Conservation (phyloP, 306 rosid genomes). For the Pterocarpus santalinus region DNA sequence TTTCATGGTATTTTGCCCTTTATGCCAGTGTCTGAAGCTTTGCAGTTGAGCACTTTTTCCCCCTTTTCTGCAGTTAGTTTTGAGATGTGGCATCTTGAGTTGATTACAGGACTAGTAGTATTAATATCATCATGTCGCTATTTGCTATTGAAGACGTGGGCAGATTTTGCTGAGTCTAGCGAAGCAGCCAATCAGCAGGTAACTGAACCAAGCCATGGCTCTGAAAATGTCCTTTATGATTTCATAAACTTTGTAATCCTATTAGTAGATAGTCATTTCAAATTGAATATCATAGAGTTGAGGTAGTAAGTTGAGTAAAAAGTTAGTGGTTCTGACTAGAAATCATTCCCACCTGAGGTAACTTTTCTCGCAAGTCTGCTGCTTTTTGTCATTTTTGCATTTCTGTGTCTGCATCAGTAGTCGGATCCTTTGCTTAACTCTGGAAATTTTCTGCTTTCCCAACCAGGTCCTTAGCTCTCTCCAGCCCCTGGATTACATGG, state of each 20-base stretch:
- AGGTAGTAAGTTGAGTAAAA: conserved; percentile 21
- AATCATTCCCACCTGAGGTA: neutral
- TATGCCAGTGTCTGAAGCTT: conserved; percentile 2
- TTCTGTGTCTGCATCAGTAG: conserved; percentile 1
- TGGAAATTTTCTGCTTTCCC: conserved; percentile 42
- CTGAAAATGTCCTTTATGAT: conserved; percentile 32
- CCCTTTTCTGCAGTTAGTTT: conserved; percentile 72
- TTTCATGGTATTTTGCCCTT: neutral
- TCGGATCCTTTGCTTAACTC: conserved; percentile 41
- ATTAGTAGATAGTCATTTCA: conserved; percentile 12
- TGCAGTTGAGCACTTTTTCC: conserved; percentile 20
- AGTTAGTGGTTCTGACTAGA: conserved; percentile 2
- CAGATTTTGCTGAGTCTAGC: conserved; percentile 90
- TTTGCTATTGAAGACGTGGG: conserved; percentile 79
- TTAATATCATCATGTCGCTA: conserved; percentile 77
- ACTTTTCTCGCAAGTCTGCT: conserved; percentile 32
- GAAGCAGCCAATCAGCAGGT: conserved; percentile 94
- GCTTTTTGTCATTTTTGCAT: conserved; percentile 36
- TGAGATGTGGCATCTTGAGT: conserved; percentile 94
- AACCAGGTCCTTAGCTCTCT: conserved; percentile 86
- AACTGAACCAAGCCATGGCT: conserved; percentile 43
- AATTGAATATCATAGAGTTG: conserved; percentile 4
- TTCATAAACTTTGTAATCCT: conserved; percentile 29
- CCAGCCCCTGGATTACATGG: conserved; percentile 77
- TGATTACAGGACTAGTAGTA: conserved; percentile 77